Base-by-base conservation (phyloP, 225 moss, liverwort and hornwort genomes). In the Pseudisothecium myosuroides region DNA sequence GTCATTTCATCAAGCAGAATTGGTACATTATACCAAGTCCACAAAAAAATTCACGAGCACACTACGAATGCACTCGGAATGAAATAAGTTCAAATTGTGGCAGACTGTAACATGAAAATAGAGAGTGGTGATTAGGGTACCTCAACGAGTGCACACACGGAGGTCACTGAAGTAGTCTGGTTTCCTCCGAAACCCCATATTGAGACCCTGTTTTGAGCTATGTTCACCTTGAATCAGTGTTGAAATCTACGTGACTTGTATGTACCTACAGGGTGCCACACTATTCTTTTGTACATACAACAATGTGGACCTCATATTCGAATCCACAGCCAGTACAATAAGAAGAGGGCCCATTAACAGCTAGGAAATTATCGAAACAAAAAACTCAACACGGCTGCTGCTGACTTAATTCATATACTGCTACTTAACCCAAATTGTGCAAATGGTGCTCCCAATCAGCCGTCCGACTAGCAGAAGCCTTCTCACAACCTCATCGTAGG, bases 211-310 rank as follows among this genome's bases (percentile, higher is more conserved):
- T 49, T 88, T 91, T 86, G 89, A 93, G 88, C 93, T 88, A 93
- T 89, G 91, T 91, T 91, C 91, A 91, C 91, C 92, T 92, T 87
- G 89, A 89, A 93, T 93, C 93, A 93, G 85, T 89, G 93, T 88
- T 91, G 88, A 87, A 88, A 91, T 86, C 92, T 92, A 93, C 89
- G 88, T 86, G 83, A 93, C 88, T 93, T 83, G 91, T 91, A 91
- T 92, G 91, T 93, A 93, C 91, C 92, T 92, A 92, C 85, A 89
- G 89, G 87, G 79, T 92, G 92, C 90, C 92, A 85, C 85, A 83
- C 91, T 91, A 83, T 74, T 88, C 89, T 91, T 89, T 85, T 89
- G 91, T 89, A 90, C 92, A 90, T 92, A 81, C 84, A 91, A 82
- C 89, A 73, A 54, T 78, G 89, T 91, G 88, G 91, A 91, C 68